Evolutionary conservation across 352 stramenopile species (phyloP), one percentile per base, ranked within the genome.

Genomic region (Phytophthora capsici): DNA sequence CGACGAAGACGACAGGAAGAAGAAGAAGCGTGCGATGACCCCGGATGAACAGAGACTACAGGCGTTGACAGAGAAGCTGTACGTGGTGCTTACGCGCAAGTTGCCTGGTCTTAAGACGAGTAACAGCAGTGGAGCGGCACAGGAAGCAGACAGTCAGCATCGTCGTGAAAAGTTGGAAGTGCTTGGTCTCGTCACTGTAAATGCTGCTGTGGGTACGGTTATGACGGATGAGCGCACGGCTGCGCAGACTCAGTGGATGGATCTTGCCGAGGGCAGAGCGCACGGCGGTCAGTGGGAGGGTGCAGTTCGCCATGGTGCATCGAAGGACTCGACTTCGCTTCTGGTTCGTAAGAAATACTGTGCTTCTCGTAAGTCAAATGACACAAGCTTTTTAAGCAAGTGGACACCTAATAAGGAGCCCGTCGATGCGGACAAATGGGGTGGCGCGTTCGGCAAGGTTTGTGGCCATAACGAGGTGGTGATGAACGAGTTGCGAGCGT

Each of bases 401-500:
- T 97, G 89, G 89, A 51, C 57, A 13, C 88, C 90, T 1, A 96
- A 96, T 63, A 77, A 82, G 36, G 69, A 91, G 36, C 84, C 88
- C 13, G 64, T 72, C 6, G 90, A 96, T 57, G 28, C 64, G 23
- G 84, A 79, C 32, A 75, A 80, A 45, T 97, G 90, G 90, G 90
- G 90, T 40, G 90, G 90, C 22, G 71, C 56, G 23, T 96, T 81
- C 47, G 90, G 90, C 46, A 97, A 97, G 49, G 76, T 75, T 6
- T 97, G 90, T 52, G 88, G 82, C 12, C 90, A 97, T 72, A 97
- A 97, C 72, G 90, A 97, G 72, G 87, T 97, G 13, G 88, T 95
- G 25, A 81, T 97, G 78, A 86, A 97, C 28, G 62, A 81, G 9
- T 43, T 96, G 59, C 82, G 90, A 20, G 85, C 88, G 28, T 96